Evolutionary conservation across 1,139 yeast species (phyloP).

Genomic region (Meyerozyma carpophila): DNA sequence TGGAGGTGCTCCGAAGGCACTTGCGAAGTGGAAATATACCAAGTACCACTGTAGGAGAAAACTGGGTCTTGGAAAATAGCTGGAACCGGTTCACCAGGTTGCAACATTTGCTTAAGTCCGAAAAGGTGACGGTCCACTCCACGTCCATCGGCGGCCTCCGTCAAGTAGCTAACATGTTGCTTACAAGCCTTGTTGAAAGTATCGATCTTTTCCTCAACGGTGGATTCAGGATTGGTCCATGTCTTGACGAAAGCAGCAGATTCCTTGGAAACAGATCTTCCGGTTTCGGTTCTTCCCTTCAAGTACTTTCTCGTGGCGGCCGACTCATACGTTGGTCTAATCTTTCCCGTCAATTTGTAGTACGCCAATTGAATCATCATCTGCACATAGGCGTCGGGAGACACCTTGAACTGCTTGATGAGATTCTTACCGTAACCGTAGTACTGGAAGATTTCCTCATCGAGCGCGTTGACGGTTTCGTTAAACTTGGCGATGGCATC

Average conservation of each 20-base stretch:
- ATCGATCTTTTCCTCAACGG: constrained; percentile 54
- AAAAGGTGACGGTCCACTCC: constrained; percentile 95
- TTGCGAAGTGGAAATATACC: constrained; percentile 90
- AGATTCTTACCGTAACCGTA: constrained; percentile 67
- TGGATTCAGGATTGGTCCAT: constrained; percentile 58
- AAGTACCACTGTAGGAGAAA: constrained; percentile 67
- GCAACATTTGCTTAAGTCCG: constrained; percentile 74
- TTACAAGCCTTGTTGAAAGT: constrained; percentile 71
- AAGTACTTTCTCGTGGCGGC: constrained; percentile 90
- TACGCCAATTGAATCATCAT: constrained; percentile 72
- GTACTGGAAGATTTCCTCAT: constrained; percentile 64
- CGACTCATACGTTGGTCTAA: constrained; percentile 91
- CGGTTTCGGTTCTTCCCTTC: constrained; percentile 95
- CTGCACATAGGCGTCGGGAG: constrained; percentile 78
- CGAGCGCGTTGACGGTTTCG: constrained; percentile 47
- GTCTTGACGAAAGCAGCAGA: constrained; percentile 68
- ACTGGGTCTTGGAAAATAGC: constrained; percentile 73
- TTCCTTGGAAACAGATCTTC: constrained; percentile 80
- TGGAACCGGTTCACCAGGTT: constrained; percentile 58
- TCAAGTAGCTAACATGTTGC: constrained; percentile 71
- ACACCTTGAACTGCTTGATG: constrained; percentile 62
- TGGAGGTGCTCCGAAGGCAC: constrained; percentile 83
- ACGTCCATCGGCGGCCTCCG: constrained; percentile 75
- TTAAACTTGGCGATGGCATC: constrained; percentile 54
- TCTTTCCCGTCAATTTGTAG: constrained; percentile 73